Conservation (phyloP, 2,329 filamentous ascomycete species). For the Aquanectria penicillioides region DNA sequence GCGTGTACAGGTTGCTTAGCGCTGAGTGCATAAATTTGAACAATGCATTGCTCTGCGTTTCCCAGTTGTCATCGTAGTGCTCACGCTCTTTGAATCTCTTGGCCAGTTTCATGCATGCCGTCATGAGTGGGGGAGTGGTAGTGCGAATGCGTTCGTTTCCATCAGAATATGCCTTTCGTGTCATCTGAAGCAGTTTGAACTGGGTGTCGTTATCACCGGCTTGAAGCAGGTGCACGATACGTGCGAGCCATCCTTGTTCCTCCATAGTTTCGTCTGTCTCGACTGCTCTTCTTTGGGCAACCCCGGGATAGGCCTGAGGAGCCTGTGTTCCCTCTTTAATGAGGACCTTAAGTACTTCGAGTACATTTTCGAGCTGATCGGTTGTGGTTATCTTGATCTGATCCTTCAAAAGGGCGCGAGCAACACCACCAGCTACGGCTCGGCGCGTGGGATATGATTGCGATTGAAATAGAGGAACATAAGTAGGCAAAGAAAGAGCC, state of each 20-base stretch:
- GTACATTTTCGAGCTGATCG: constrained; percentile 85
- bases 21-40: constrained; percentile 96
- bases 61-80: constrained; percentile 77
- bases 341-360: constrained; percentile 88
- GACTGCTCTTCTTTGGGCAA: constrained; percentile 75
- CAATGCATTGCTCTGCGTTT: constrained; percentile 75
- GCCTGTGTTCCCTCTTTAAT: constrained; percentile 92
- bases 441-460: constrained; percentile 93
- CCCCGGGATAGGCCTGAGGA: constrained; percentile 84
- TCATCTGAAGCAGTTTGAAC: constrained; percentile 90
- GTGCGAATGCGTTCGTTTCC: constrained; percentile 96
- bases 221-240: constrained; percentile 88
- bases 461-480: constrained; percentile 87
- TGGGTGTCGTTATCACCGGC: constrained; percentile 91
- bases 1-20: constrained; percentile 86
- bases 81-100: constrained; percentile 90
- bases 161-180: constrained; percentile 86
- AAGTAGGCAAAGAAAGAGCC: constrained; percentile 91
- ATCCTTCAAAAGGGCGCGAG: constrained; percentile 82
- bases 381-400: constrained; percentile 81
- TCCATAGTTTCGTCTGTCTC: constrained; percentile 98
- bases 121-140: constrained; percentile 92
- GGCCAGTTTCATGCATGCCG: constrained; percentile 88
- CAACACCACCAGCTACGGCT: constrained; percentile 89
- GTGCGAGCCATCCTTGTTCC: constrained; percentile 96